Evolutionary conservation across 495 filamentous ascomycete genomes (phyloP), one percentile per base, ranked within the genome.

Genomic region (Trichoderma parareesei): DNA sequence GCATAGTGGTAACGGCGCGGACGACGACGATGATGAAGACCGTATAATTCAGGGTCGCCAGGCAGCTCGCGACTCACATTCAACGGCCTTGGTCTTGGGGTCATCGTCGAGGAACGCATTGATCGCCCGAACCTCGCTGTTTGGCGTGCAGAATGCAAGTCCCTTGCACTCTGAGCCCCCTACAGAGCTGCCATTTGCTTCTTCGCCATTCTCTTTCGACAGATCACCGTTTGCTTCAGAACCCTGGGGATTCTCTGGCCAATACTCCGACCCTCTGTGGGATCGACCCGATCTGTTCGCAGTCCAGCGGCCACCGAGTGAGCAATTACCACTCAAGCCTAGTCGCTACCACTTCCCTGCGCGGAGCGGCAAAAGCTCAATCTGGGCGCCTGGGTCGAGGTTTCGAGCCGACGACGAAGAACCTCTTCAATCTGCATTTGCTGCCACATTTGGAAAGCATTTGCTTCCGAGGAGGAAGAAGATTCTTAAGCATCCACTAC

Each of bases 31-130:
- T 1, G 62, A 64, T 1, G 72, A 72, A 44, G 70, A 71, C 43
- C 41, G 70, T 38, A 72, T 72, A 63, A 59, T 74, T 61, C 66
- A 67, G n/a, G 72, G 72, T 27, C 49, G 20, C 20, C 9, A 35
- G n/a, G 49, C 49, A 8, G 2, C 49, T 57, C 49, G 33, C 49
- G 49, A 8, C 7, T 57, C 49, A 35, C 6, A 57, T 35, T 57
- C 49, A 11, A 57, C 20, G 20, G 49, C 49, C 33, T 4, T 57
- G 20, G 49, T 57, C 8, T 57, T 57, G 49, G 49, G 49, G 11
- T 35, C 49, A 35, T 35, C 20, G 33, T 57, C 49, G 14, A 9
- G 20, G 20, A 57, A 57, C n/a, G 20, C 49, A 13, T 13, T 27
- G 49, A 5, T 5, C n/a, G 8, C n/a, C 9, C 33, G 33, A 4